A percentile compares a stretch with the other conserved stretches of the same genome.
Conservation (phyloP, 306 rosid species). For the Prunus salicina region DNA sequence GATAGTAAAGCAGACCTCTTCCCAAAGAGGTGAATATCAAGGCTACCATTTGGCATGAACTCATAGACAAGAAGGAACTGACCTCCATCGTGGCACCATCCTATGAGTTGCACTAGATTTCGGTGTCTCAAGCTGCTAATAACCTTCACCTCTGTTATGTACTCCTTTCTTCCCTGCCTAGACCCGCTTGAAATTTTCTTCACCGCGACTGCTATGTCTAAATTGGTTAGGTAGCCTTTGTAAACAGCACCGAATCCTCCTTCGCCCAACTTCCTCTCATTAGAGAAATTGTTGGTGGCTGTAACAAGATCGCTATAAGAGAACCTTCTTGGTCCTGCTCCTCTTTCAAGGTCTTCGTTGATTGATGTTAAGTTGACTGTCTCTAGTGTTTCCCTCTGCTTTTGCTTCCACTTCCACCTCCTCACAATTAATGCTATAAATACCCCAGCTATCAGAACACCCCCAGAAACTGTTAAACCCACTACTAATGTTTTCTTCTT, state of each 20-base stretch:
- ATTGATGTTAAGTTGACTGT: neutral
- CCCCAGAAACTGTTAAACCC: neutral
- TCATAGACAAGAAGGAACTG: slow-evolving; percentile 22
- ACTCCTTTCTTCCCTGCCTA: slow-evolving; percentile 14
- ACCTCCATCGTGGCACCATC: slow-evolving; percentile 17
- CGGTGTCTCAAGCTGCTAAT: slow-evolving; percentile 24
- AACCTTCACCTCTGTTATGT: slow-evolving; percentile 14
- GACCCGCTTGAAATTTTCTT: slow-evolving; percentile 14
- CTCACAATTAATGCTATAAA: neutral
- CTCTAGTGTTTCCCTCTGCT: neutral
- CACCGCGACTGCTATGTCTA: neutral
- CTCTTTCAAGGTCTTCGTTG: slow-evolving; percentile 27
- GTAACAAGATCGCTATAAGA: neutral
- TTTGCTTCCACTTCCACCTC: neutral
- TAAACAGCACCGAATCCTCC: slow-evolving; percentile 9
- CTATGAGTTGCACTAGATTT: slow-evolving; percentile 14
- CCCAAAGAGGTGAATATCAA: neutral
- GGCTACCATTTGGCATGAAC: slow-evolving; percentile 29
- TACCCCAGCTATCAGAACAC: neutral
- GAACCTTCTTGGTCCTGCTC: slow-evolving; percentile 8
- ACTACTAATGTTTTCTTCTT: neutral
- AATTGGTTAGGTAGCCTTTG: neutral
- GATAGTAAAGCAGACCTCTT: slow-evolving; percentile 9
- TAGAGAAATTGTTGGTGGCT: slow-evolving; percentile 4
- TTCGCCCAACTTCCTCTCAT: slow-evolving; percentile 3